phyloP scores from a whole-genome alignment of 768 basidiomycete species.

The Leccinum uliginosum region DNA sequence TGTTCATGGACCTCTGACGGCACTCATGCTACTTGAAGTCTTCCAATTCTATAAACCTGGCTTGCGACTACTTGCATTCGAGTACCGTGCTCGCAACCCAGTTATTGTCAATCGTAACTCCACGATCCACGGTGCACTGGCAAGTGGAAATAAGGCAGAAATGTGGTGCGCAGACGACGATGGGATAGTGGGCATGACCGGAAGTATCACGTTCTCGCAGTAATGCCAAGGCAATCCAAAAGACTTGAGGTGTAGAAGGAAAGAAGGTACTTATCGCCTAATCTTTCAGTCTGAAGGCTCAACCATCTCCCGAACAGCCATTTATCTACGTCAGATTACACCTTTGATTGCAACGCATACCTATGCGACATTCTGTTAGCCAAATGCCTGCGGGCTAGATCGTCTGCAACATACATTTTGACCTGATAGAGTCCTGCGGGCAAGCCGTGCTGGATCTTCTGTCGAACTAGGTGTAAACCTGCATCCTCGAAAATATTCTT shows the following conservation, averaged over 20 bases:
- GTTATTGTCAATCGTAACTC: conserved; percentile 48
- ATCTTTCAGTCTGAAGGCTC: not conserved
- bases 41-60: conserved; percentile 47
- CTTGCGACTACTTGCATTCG: conserved; percentile 47
- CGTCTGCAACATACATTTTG: conserved; percentile 60
- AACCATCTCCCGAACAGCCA: too few relatives aligned
- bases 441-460: conserved; percentile 80
- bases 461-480: conserved; percentile 64
- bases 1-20: conserved; percentile 83
- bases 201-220: conserved; percentile 34
- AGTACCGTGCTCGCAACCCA: conserved; percentile 68
- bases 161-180: conserved; percentile 59
- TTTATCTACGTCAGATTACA: conserved; percentile 1
- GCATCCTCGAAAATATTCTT: conserved; percentile 69
- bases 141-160: conserved; percentile 33
- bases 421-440: conserved; percentile 79
- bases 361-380: conserved; percentile 14
- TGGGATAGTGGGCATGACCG: conserved; percentile 68
- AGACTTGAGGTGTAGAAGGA: too few relatives aligned
- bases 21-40: conserved; percentile 70
- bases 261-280: not conserved
- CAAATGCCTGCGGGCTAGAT: not conserved
- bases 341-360: conserved; percentile 21
- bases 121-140: conserved; percentile 45
- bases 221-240: not conserved